Evolutionary conservation across 2,329 filamentous ascomycete genomes (phyloP).

Genomic region (Neodidymelliopsis sp.): DNA sequence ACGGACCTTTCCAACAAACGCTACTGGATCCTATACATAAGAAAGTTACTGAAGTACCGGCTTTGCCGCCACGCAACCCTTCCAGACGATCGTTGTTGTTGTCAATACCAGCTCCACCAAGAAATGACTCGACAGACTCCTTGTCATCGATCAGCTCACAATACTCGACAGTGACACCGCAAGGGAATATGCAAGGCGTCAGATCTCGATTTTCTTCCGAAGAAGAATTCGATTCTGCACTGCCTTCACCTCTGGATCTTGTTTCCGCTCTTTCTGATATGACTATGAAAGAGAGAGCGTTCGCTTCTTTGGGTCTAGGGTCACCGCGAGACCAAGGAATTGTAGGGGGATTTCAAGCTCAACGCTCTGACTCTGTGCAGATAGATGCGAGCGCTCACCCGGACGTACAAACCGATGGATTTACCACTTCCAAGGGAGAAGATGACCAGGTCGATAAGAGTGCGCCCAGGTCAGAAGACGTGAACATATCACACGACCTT

Average conservation of each 20-base stretch:
- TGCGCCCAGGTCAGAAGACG: slow-evolving; percentile 11
- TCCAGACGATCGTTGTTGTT: slow-evolving; percentile 28
- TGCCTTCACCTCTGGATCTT: slow-evolving; percentile 4
- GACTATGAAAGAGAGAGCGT: slow-evolving; percentile 34
- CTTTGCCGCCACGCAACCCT: slow-evolving; percentile 30
- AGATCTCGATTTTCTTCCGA: background rate
- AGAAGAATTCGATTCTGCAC: background rate
- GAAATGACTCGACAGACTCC: background rate
- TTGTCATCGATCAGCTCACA: slow-evolving; percentile 1
- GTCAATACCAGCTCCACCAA: background rate
- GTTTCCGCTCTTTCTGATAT: slow-evolving; percentile 24
- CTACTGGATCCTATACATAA: slow-evolving; percentile 32
- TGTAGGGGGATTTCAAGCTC: background rate
- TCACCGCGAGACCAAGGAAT: slow-evolving; percentile 12
- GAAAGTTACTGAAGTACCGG: slow-evolving; percentile 20
- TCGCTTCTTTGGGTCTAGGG: slow-evolving; percentile 27
- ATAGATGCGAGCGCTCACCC: background rate
- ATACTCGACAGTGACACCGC: background rate
- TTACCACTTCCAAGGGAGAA: background rate
- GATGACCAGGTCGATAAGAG: background rate
- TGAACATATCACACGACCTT: no score
- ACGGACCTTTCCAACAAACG: slow-evolving; percentile 16
- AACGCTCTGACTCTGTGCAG: slow-evolving; percentile 1
- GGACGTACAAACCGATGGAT: background rate
- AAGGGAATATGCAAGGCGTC: background rate